Evolutionary conservation across 768 basidiomycete genomes (phyloP), one percentile per base, ranked within the genome.

Genomic region (Boletus rubescentipes): DNA sequence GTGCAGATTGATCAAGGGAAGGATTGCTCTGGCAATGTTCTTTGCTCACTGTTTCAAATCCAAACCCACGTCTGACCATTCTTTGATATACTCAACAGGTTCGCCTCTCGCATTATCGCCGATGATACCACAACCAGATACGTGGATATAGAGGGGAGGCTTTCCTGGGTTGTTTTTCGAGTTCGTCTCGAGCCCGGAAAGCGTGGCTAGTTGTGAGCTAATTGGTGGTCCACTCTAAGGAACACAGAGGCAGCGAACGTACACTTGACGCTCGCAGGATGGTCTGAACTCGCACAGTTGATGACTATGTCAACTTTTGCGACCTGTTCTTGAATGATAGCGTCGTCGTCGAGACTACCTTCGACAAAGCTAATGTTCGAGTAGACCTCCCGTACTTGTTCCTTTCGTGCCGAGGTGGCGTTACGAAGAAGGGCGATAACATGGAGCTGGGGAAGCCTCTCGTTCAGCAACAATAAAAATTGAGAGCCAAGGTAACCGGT

Each of bases 401-500:
- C 61, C 48, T 61, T 60, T 44, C 72, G 72, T 42, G 68, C 69
- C 6, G 58, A 47, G 1, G 67, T 69, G 4, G 69, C 49, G 16
- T 70, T 66, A 23, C 75, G 75, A 9, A 76, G 60, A 11, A 79
- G 68, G 2, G 75, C 74, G 5, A 69, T 53, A 32, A 79, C 59
- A 48, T 66, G 69, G 32, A 70, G 61, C 7, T 69, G 54, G 1
- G 74, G 72, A 30, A 63, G 65, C 23, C 73, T 69, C 39, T 62
- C 60, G 11, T 68, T 71, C 7, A 76, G 61, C 16, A 68, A 51
- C 2, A 67, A 14, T 6, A 78, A 61, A 54, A 78, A 69, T 47
- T 77, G 72, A 18, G 72, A 75, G 20, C 75, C 75, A 35, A 78
- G 62, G 60, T 73, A 77, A 18, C 77, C 77, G 3, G 76, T 76